phyloP scores from a whole-genome alignment of 1,284 basidiomycete species.

The Moesziomyces antarcticus region DNA sequence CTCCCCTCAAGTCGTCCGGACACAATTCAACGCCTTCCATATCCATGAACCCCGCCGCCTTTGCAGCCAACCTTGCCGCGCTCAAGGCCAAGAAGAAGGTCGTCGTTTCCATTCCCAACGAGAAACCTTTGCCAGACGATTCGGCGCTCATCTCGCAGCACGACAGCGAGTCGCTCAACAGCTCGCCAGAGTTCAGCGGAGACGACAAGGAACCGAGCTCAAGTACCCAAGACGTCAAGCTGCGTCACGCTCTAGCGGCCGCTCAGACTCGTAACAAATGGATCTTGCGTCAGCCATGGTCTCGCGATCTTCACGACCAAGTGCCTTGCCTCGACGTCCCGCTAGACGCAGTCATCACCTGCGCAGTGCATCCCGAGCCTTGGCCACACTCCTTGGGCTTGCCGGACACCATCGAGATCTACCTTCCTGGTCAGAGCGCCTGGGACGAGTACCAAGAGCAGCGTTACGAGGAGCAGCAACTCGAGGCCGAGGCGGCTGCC shows the following conservation, averaged over 20 bases:
- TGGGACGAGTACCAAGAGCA: constrained; percentile 57
- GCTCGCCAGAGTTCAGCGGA: neutral
- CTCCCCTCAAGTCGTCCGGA: constrained; percentile 56
- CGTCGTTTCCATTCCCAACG: constrained; percentile 42
- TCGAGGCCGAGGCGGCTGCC: constrained; percentile 16
- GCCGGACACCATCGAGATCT: constrained; percentile 62
- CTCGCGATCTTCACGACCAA: constrained; percentile 8
- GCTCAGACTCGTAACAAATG: constrained; percentile 32
- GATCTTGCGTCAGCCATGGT: constrained; percentile 25
- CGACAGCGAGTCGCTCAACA: neutral
- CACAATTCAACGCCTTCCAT: constrained; percentile 63
- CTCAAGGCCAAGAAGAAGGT: constrained; percentile 41
- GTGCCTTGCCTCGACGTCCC: constrained; percentile 16
- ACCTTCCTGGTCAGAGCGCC: constrained; percentile 57
- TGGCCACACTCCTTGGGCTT: constrained; percentile 41
- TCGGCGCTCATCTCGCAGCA: constrained; percentile 22
- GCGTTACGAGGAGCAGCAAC: constrained; percentile 37
- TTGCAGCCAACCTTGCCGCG: constrained; percentile 45
- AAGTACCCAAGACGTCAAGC: constrained; percentile 5
- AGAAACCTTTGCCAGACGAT: constrained; percentile 28
- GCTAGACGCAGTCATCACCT: constrained; percentile 21
- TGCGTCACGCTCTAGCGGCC: constrained; percentile 11
- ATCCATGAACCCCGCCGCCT: constrained; percentile 54
- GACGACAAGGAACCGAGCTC: neutral
- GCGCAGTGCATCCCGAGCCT: constrained; percentile 41